phyloP scores from a whole-genome alignment of 2,329 filamentous ascomycete species.

The Cladophialophora exuberans region DNA sequence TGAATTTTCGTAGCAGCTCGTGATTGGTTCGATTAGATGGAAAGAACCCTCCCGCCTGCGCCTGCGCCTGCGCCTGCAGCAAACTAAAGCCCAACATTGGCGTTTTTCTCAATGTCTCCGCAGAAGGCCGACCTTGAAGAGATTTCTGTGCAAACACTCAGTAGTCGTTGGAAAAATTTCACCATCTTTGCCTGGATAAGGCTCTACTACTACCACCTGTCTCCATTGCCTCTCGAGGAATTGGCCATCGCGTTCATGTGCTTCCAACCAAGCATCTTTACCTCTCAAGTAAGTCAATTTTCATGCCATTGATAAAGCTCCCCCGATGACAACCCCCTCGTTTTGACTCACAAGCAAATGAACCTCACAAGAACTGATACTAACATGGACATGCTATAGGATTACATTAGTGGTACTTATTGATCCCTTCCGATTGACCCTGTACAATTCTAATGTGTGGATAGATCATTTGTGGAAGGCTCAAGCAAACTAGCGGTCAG shows the following conservation, averaged over 20 bases:
- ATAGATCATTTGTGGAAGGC: conserved; percentile 70
- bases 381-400: conserved; percentile 48
- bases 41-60: conserved; percentile 13
- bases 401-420: conserved; percentile 65
- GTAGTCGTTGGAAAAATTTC: conserved; percentile 13
- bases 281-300: conserved; percentile 72
- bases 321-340: conserved; percentile 27
- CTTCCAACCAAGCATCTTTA: conserved; percentile 74
- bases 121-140: conserved; percentile 16
- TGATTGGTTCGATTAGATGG: conserved; percentile 3
- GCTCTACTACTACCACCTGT: conserved; percentile 16
- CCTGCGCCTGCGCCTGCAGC: conserved; percentile 4
- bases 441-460: conserved; percentile 30
- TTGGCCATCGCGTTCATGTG: conserved; percentile 59
- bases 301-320: conserved; percentile 23
- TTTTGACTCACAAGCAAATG: conserved; percentile 19
- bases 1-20: neutral
- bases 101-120: no score
- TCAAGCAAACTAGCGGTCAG: conserved; percentile 59
- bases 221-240: conserved; percentile 16
- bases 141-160: conserved; percentile 25
- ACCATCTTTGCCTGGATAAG: conserved; percentile 15
- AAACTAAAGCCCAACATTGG: no score
- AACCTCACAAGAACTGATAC: conserved; percentile 33
- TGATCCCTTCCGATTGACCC: conserved; percentile 25